Base-by-base conservation (phyloP, 495 filamentous ascomycete species). In the Margaritispora aquatica region DNA sequence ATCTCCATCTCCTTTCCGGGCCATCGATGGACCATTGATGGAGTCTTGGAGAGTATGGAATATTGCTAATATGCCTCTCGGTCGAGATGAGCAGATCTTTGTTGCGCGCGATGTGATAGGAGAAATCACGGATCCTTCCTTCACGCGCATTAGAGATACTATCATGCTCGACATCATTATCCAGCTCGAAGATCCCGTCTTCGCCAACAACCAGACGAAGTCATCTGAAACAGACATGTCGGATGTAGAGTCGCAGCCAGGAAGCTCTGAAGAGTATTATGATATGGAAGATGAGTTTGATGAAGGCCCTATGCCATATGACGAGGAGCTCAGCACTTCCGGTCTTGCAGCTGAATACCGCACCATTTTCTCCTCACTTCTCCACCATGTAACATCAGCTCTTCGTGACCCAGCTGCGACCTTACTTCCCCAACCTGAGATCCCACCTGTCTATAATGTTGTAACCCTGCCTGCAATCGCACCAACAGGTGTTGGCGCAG, bases 51-150 rank as follows among this genome's bases (percentile, higher is more conserved):
- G 89, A 59, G 80, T 95, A 22, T 88, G 84, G 56, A 86, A 86
- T 44, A 81, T 97, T 70, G 88, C 88, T 47, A 88, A 88, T 65
- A 79, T 95, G 26, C 78, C 87, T 0, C 74, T 98, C 1, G 94
- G 94, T 9, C 87, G 89, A 58, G 92, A 96, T 64, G 94, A 98
- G 74, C 90, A 86, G 66, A 83, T 97, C 55, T 89, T 90, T 66
- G 76, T 98, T 57, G 76, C 84, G n/a, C 80, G 87, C 23, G 84
- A 91, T 31, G 80, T 89, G 34, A 80, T 95, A 51, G 83, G 85
- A 59, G 84, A 87, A 52, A 81, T 91, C 58, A 80, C 81, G 38
- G 94, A 97, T 73, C 88, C 90, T 13, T 82, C 90, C 41, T 97
- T 97, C 67, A 88, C 86, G 21, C 81, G 89, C 27, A 73, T 92